Evolutionary conservation across 192 early-diverging fungal species (phyloP).

Genomic region (Mortierella claussenii): DNA sequence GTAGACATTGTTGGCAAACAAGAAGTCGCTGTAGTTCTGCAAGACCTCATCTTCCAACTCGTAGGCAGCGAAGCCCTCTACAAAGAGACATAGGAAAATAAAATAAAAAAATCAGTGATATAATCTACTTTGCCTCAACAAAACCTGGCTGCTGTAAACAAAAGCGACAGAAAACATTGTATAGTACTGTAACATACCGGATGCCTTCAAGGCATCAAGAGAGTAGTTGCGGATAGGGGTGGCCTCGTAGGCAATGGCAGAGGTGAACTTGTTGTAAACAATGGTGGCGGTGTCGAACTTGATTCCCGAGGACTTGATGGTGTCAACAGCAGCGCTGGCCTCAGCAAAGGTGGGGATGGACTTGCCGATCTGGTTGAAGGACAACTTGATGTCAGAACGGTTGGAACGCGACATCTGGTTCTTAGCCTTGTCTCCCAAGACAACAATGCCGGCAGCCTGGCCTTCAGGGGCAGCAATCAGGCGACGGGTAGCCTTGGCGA

Average conservation of each 20-base stretch:
- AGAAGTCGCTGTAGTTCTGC: slow-evolving; percentile 91
- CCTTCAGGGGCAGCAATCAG: slow-evolving; percentile 64
- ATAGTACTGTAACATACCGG: too few relatives aligned
- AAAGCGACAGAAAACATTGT: background rate
- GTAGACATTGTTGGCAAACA: slow-evolving; percentile 93
- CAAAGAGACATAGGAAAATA: background rate
- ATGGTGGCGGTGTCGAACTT: slow-evolving; percentile 80
- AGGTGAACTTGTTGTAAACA: slow-evolving; percentile 95
- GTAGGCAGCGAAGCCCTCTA: slow-evolving; percentile 86
- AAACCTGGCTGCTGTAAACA: too few relatives aligned
- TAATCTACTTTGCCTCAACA: too few relatives aligned
- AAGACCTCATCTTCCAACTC: slow-evolving; percentile 91
- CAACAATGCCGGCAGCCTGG: slow-evolving; percentile 60
- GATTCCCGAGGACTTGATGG: slow-evolving; percentile 71
- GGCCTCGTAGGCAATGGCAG: slow-evolving; percentile 95
- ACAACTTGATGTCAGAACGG: slow-evolving; percentile 81
- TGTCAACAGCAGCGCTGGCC: slow-evolving; percentile 83
- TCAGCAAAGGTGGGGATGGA: slow-evolving; percentile 89
- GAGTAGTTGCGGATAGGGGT: slow-evolving; percentile 70
- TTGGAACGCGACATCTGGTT: slow-evolving; percentile 84
- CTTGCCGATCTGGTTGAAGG: slow-evolving; percentile 95
- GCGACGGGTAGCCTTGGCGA: slow-evolving; percentile 84
- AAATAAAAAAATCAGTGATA: background rate
- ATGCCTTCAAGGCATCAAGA: slow-evolving; percentile 74
- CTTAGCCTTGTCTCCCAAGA: slow-evolving; percentile 96